phyloP scores from a whole-genome alignment of 2,329 filamentous ascomycete genomes.

The Claviceps quebecensis region DNA sequence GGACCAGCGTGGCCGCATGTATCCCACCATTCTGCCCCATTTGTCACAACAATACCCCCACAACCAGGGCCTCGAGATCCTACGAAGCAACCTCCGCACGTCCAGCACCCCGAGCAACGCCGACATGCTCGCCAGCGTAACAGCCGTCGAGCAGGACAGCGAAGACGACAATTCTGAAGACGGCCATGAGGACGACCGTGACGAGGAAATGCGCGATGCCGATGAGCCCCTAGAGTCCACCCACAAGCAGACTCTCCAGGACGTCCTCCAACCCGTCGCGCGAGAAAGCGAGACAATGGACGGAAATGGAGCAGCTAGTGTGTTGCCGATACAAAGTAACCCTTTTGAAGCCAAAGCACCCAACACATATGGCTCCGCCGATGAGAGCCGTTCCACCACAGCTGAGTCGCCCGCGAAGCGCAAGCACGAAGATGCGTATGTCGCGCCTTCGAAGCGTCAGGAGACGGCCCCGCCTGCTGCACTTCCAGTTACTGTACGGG shows the following conservation, averaged over 20 bases:
- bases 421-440: conserved; percentile 24
- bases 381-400: conserved; percentile 6
- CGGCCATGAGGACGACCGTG: conserved; percentile 2
- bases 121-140: conserved; percentile 15
- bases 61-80: conserved; percentile 54
- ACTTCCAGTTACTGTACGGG: conserved; percentile 10
- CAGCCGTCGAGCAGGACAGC: conserved; percentile 25
- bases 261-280: conserved; percentile 9
- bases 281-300: conserved; percentile 10
- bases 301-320: conserved; percentile 11
- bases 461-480: conserved; percentile 19
- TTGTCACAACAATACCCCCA: conserved; percentile 51
- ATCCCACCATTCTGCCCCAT: conserved; percentile 68
- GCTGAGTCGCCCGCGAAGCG: conserved; percentile 21
- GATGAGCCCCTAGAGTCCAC: not conserved
- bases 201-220: conserved; percentile 7
- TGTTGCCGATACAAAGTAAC: conserved; percentile 20
- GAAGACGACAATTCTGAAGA: conserved; percentile 18
- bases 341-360: conserved; percentile 19
- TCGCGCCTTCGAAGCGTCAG: conserved; percentile 24
- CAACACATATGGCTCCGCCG: not conserved
- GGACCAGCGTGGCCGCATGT: conserved; percentile 46
- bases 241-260: not conserved
- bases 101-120: conserved; percentile 14
- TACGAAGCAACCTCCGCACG: conserved; percentile 45